Evolutionary conservation across 192 early-diverging fungal genomes (phyloP), one percentile per base, ranked within the genome.

Genomic region (Dispira simplex): DNA sequence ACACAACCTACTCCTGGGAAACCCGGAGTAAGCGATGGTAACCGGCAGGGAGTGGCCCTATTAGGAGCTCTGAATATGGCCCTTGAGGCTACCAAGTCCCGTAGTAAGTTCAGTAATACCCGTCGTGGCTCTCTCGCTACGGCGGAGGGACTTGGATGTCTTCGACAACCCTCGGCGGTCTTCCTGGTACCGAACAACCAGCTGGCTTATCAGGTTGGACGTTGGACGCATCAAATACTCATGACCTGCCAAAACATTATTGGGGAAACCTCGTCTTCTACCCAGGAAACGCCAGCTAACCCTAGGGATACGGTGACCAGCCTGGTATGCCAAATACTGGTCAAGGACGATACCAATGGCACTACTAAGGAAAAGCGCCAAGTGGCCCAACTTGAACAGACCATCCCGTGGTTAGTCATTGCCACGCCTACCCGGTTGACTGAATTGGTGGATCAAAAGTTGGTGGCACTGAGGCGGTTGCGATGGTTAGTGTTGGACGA

Each of bases 401-500:
- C 12, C 43, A n/a, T 14, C 12, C 59, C 59, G 44, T 62, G 59
- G 59, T 45, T 62, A n/a, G n/a, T 62, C 3, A 44, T 62, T 8
- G 59, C 59, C 9, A 62, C 59, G 0, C 59, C 59, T 0, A 25
- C 44, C 44, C 59, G 59, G 28, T 21, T 62, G n/a, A 39, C 20
- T 43, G 59, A 62, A 45, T 1, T 62, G 0, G 43, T 45, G 20
- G 5, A 12, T 4, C 20, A 11, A 11, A 16, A 20, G 28, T 11
- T n/a, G 6, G 9, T 45, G 26, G 5, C 11, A n/a, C 14, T 62
- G 14, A 21, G 20, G 11, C 59, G 25, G 14, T 12, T 62, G 8
- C 4, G 39, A 21, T 44, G 39, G 43, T 20, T 62, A 4, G 43
- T 62, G 11, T 18, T 78, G 16, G 76, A 78, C 27, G 76, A 78